Evolutionary conservation across 2,329 filamentous ascomycete species (phyloP).

Genomic region (Endoconidiophora laricicola): DNA sequence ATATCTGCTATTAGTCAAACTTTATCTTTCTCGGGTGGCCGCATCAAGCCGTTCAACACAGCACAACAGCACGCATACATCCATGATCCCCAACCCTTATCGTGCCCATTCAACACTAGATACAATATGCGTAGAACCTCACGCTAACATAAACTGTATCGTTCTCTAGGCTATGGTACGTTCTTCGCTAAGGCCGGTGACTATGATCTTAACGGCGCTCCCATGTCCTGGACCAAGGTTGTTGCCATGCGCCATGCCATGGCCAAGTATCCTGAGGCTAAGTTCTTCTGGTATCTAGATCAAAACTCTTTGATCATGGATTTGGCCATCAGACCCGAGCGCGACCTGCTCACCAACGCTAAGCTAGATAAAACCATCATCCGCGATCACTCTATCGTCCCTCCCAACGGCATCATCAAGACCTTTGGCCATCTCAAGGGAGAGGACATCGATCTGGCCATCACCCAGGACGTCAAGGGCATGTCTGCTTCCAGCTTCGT

Average conservation of each 20-base stretch:
- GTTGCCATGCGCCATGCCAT: constrained; percentile 82
- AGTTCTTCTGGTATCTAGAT: constrained; percentile 77
- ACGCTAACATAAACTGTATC: constrained; percentile 4
- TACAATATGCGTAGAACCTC: not conserved
- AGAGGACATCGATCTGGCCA: constrained; percentile 60
- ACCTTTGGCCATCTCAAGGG: constrained; percentile 72
- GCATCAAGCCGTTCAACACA: constrained; percentile 1
- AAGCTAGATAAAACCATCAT: constrained; percentile 67
- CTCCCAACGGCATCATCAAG: constrained; percentile 91
- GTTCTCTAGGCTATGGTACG: constrained; percentile 55
- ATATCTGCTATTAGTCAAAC: not conserved
- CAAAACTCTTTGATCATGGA: constrained; percentile 82
- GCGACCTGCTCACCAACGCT: constrained; percentile 49
- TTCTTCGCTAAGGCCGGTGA: constrained; percentile 66
- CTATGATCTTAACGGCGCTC: constrained; percentile 50
- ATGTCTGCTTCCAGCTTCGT: constrained; percentile 64
- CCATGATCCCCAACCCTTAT: not conserved
- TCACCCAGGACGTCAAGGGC: constrained; percentile 73
- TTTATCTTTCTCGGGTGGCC: not conserved
- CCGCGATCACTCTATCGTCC: constrained; percentile 71
- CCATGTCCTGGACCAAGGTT: constrained; percentile 57
- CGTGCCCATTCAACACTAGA: not conserved
- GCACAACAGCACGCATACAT: not conserved
- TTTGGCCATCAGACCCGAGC: constrained; percentile 49
- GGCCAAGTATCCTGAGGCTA: constrained; percentile 57